Evolutionary conservation across 2,329 filamentous ascomycete species (phyloP).

Genomic region (Penicillium sp.): DNA sequence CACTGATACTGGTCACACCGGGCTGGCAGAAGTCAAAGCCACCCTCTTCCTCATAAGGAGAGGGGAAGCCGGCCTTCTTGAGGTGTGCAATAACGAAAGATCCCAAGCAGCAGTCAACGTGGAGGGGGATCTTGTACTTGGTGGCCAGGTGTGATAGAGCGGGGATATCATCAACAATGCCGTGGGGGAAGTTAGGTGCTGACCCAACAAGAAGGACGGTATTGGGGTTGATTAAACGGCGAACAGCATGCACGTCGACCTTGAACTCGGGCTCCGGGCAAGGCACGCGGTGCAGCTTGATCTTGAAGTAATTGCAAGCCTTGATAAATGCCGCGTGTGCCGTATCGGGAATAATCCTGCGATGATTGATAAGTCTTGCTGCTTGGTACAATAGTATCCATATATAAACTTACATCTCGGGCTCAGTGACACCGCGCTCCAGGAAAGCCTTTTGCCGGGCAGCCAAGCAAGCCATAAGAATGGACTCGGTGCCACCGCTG

Average conservation of each 20-base stretch:
- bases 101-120: conserved; percentile 96
- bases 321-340: conserved; percentile 97
- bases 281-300: conserved; percentile 84
- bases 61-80: conserved; percentile 79
- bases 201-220: conserved; percentile 91
- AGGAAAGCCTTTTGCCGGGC: conserved; percentile 84
- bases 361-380: conserved; percentile 18
- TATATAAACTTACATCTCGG: conserved; percentile 72
- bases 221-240: conserved; percentile 88
- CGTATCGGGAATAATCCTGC: conserved; percentile 86
- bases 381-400: neutral
- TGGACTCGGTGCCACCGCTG: conserved; percentile 91
- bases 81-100: conserved; percentile 94
- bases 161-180: conserved; percentile 93
- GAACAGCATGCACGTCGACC: conserved; percentile 74
- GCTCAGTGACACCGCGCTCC: conserved; percentile 85
- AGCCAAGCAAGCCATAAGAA: conserved; percentile 89
- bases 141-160: conserved; percentile 79
- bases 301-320: conserved; percentile 92
- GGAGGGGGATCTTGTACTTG: conserved; percentile 77
- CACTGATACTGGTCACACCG: conserved; percentile 92
- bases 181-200: conserved; percentile 96
- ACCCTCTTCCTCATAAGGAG: conserved; percentile 62
- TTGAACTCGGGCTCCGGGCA: conserved; percentile 85
- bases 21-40: conserved; percentile 92